A percentile compares a stretch with the other conserved stretches of the same genome.
These are phyloP conservation scores for Trifolium subterraneum DNA, from an alignment of 306 rosid species.

Conservation along the genomic window DNA sequence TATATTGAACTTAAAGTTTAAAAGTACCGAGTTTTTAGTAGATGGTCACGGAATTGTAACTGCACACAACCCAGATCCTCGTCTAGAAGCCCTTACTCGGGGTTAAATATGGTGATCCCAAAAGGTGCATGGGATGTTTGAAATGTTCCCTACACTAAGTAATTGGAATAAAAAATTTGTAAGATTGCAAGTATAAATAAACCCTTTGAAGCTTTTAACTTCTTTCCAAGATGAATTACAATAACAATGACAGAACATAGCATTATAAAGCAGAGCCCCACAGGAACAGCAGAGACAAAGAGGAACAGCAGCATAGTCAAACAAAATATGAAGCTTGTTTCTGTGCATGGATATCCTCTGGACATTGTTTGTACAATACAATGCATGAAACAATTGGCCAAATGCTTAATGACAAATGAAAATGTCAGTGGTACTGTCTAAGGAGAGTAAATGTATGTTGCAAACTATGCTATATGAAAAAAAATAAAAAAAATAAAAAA, in stretches of 20 bases:
- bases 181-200: slow-evolving; percentile 36
- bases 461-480: not conserved
- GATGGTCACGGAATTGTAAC: no score
- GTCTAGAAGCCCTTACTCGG: not conserved
- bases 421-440: slow-evolving; percentile 40
- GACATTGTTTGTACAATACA: slow-evolving; percentile 30
- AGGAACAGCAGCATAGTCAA: slow-evolving; percentile 39
- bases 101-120: slow-evolving; percentile 38
- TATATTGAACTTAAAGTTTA: no score
- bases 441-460: slow-evolving; percentile 9
- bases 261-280: slow-evolving; percentile 38
- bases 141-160: slow-evolving; percentile 43
- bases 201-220: slow-evolving; percentile 45
- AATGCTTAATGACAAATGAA: slow-evolving; percentile 38
- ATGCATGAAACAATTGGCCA: slow-evolving; percentile 43
- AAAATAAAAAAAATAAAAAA: not conserved
- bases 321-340: slow-evolving; percentile 43
- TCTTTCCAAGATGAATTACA: slow-evolving; percentile 51
- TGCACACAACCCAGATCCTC: no score
- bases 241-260: slow-evolving; percentile 53
- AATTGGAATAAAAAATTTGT: slow-evolving; percentile 31
- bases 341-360: slow-evolving; percentile 40
- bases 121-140: slow-evolving; percentile 23
- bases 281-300: slow-evolving; percentile 17
- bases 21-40: no score